Evolutionary conservation across 805 yeast species (phyloP), one percentile per base, ranked within the genome.

Genomic region (Wickerhamomyces alni): DNA sequence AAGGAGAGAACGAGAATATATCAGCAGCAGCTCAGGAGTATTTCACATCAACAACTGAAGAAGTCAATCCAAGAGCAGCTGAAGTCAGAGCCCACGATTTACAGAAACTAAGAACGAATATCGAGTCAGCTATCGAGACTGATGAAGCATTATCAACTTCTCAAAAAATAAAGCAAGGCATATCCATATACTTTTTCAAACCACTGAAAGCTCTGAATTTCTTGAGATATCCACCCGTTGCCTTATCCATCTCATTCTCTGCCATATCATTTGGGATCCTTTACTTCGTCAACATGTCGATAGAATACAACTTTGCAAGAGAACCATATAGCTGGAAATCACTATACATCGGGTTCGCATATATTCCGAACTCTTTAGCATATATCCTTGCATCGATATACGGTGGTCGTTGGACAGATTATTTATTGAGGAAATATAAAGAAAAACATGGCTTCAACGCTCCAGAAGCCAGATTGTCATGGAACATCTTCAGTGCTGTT

Each of bases 401-500:
- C 44, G 94, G 94, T 28, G 96, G 96, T 3, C 70, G 69, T 45
- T 87, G 91, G 83, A 79, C 78, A 38, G 96, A 87, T 57, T 55
- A 62, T 33, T 62, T 85, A 31, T 58, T 85, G 28, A 66, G 63
- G 33, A 66, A 75, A 35, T 77, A 77, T 36, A 69, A 71, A 39
- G 59, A 63, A 37, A 77, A 81, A 47, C 73, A 82, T 48, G 93
- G 93, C 1, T 71, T 70, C 28, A 52, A 78, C 25, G 74, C 76
- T 2, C 93, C 95, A 0, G 95, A 87, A 55, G 78, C 89, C 1
- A 68, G 96, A 47, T 67, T 87, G 8, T 83, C 89, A 1, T 78
- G 80, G 67, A 86, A 87, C 55, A 72, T 86, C 17, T 74, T 79
- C 17, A 51, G 72, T 12, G 91, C 94, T 0, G 80, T 83, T 5